A percentile compares a stretch with the other conserved stretches of the same genome.
phyloP scores from a whole-genome alignment of 106 monocot species.

The Alisma plantagoaquatica region DNA sequence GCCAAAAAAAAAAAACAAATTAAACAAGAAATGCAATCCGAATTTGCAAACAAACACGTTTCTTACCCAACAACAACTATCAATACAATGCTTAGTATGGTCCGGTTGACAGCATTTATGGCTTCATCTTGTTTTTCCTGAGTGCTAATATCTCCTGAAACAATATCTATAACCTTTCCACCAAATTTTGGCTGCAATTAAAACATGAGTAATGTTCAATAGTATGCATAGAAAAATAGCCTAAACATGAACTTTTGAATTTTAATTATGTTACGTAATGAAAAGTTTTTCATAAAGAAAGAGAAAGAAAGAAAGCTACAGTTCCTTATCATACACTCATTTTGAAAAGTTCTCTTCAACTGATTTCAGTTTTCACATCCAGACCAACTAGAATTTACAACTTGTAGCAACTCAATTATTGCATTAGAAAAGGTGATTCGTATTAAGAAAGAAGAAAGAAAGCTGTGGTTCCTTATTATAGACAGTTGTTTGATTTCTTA shows the following conservation, averaged over 20 bases:
- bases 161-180: slow-evolving; percentile 29
- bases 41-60: too few species aligned
- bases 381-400: too few species aligned
- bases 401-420: too few species aligned
- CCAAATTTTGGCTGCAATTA: slow-evolving; percentile 24
- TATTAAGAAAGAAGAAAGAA: too few species aligned
- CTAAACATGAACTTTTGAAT: background rate
- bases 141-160: slow-evolving; percentile 15
- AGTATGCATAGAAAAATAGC: background rate
- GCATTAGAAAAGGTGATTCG: too few species aligned
- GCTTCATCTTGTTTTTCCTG: slow-evolving; percentile 28
- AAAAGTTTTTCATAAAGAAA: background rate
- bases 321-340: too few species aligned
- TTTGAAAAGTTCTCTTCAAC: too few species aligned
- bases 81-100: slow-evolving; percentile 16
- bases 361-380: too few species aligned
- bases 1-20: background rate
- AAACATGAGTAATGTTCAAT: too few species aligned
- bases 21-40: background rate
- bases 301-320: background rate
- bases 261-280: background rate
- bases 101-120: slow-evolving; percentile 21
- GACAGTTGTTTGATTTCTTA: too few species aligned
- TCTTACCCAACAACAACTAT: slow-evolving; percentile 27
- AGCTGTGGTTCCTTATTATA: too few species aligned